Base-by-base conservation (phyloP, 768 basidiomycete genomes). In the Heimioporus sp. region DNA sequence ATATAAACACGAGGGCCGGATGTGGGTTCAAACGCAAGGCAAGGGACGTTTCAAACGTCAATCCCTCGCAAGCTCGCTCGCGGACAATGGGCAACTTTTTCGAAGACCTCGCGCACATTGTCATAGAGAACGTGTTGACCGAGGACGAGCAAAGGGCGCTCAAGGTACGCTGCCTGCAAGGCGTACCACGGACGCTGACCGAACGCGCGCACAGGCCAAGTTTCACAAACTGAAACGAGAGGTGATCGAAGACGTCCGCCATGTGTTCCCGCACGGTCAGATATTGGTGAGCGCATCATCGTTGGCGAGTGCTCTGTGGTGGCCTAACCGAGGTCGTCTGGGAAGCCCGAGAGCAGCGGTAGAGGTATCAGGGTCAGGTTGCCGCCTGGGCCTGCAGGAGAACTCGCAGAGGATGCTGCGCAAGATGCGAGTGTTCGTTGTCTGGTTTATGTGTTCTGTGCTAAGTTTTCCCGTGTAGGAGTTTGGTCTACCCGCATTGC, bases 151-250 rank as follows among this genome's bases (percentile, higher is more conserved):
- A 66, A 41, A 51, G 31, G 4, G 62, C 52, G n/a, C 44, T 66
- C 15, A 69, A 58, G 55, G 65, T 67, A 17, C 43, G 44, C 19
- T 20, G 11, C 35, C 1, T 9, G 37, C 15, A 20, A 40, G 10
- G 10, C 15, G 34, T 11, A 35, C 15, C 12, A 11, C 17, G 32
- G 37, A 9, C 17, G 19, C 28, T 37, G 21, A 19, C 28, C 31
- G 16, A 36, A 10, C 3, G 5, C 20, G 17, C 4, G 13, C n/a
- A 6, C 24, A 66, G 65, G 65, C 65, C 5, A 66, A 66, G 45
- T 67, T 66, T 52, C 60, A 65, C 43, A 67, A 65, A 24, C 52
- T 66, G 13, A 66, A 60, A 40, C 60, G 56, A 16, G 67, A 67
- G 0, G 67, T 65, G 32, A 67, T 66, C 5, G 52, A 69, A 1